Conservation (phyloP, 805 yeast species). For the Ogataea degrootiae region DNA sequence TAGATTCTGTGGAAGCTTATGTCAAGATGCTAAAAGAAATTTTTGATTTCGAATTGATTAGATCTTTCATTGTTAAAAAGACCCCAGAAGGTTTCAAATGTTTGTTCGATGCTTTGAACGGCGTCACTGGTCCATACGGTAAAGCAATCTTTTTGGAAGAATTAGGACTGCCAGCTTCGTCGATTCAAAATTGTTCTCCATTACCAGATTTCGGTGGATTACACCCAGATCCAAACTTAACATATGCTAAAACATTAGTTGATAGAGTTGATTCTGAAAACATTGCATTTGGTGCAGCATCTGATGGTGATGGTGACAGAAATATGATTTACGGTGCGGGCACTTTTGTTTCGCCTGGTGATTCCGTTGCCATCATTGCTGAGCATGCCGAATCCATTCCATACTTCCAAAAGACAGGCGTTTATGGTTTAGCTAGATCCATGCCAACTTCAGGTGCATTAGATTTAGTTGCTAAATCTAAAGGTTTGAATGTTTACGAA, state of each 20-base stretch:
- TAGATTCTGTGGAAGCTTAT: slow-evolving; percentile 77
- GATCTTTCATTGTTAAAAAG: slow-evolving; percentile 53
- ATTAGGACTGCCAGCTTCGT: slow-evolving; percentile 65
- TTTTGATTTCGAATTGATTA: slow-evolving; percentile 82
- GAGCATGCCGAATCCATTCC: slow-evolving; percentile 88
- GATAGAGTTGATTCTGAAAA: slow-evolving; percentile 74
- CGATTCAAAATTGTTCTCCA: slow-evolving; percentile 77
- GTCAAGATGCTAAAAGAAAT: slow-evolving; percentile 75
- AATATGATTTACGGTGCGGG: slow-evolving; percentile 97
- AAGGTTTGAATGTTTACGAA: slow-evolving; percentile 76
- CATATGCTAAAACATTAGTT: slow-evolving; percentile 87
- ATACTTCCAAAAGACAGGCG: slow-evolving; percentile 82
- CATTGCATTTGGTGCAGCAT: slow-evolving; percentile 94
- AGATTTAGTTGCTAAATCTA: slow-evolving; percentile 80
- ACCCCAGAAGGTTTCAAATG: slow-evolving; percentile 57
- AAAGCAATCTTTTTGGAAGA: slow-evolving; percentile 76
- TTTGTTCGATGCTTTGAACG: slow-evolving; percentile 86
- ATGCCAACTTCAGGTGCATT: slow-evolving; percentile 97
- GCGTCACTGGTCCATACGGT: slow-evolving; percentile 97
- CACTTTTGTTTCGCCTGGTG: slow-evolving; percentile 96
- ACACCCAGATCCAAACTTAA: slow-evolving; percentile 97
- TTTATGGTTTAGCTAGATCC: slow-evolving; percentile 89
- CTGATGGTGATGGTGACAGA: slow-evolving; percentile 99
- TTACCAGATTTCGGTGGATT: slow-evolving; percentile 93
- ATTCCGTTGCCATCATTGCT: slow-evolving; percentile 94